A percentile compares a stretch with the other conserved stretches of the same genome.
These are phyloP conservation scores for Massarina eburnea DNA, from an alignment of 2,329 filamentous ascomycete species.

Conservation along the genomic window DNA sequence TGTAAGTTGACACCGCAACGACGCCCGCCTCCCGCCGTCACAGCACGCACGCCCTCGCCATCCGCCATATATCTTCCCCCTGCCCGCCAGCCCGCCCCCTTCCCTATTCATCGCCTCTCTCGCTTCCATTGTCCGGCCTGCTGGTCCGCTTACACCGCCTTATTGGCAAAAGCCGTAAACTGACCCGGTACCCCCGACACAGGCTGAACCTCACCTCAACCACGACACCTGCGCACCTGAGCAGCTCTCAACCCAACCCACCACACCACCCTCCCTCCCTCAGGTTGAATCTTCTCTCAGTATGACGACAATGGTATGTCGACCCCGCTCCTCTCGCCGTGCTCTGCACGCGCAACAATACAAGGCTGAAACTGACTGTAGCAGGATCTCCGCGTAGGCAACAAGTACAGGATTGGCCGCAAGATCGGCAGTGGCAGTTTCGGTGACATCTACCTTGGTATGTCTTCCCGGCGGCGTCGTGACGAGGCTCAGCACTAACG, in stretches of 20 bases:
- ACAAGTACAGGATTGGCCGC: slow-evolving; percentile 98
- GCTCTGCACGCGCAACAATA: slow-evolving; percentile 12
- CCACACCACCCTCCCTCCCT: slow-evolving; percentile 27
- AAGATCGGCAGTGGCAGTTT: slow-evolving; percentile 99
- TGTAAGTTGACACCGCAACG: slow-evolving; percentile 40
- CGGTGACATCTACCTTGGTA: slow-evolving; percentile 93
- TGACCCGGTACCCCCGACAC: slow-evolving; percentile 42
- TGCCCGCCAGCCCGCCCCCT: slow-evolving; percentile 14
- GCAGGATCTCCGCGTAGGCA: slow-evolving; percentile 97
- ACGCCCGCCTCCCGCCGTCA: slow-evolving; percentile 25
- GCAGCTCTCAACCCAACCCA: slow-evolving; percentile 19
- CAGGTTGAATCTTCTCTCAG: slow-evolving; percentile 38
- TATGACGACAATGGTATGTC: slow-evolving; percentile 66
- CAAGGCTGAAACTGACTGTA: slow-evolving; percentile 27
- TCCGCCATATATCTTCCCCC: slow-evolving; percentile 8
- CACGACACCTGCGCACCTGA: slow-evolving; percentile 16
- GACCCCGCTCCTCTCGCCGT: slow-evolving; percentile 36
- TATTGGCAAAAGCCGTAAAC: slow-evolving; percentile 44
- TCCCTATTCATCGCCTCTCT: slow-evolving; percentile 19
- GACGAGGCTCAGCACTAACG: slow-evolving; percentile 19
- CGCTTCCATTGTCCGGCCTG: slow-evolving; percentile 21
- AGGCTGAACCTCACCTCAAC: slow-evolving; percentile 39
- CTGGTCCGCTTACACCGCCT: slow-evolving; percentile 45
- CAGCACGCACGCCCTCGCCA: slow-evolving; percentile 7
- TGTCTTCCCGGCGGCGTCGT: slow-evolving; percentile 23